These are phyloP conservation scores for Vitis amurensis DNA, from an alignment of 164 flowering plant genomes.

Conservation along the genomic window DNA sequence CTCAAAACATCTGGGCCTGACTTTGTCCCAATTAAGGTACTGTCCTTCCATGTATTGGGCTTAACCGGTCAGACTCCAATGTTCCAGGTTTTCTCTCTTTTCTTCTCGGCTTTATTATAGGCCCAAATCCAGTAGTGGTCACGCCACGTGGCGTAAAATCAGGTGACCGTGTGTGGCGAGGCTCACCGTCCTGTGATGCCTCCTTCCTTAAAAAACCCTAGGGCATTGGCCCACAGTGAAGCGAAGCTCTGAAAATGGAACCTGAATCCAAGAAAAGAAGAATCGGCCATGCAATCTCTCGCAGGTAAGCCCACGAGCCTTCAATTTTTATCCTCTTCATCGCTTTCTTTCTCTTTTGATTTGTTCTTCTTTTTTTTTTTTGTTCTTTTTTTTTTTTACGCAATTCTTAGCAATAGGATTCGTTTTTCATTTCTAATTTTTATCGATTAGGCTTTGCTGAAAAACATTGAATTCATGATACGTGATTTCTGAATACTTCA, in stretches of 20 bases:
- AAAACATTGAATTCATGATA: neutral
- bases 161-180: neutral
- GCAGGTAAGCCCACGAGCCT: slow-evolving; percentile 7
- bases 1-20: too few species aligned
- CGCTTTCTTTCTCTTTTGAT: neutral
- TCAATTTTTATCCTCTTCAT: neutral
- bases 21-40: too few species aligned
- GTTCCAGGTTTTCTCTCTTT: too few species aligned
- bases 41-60: too few species aligned
- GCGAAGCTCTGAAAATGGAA: slow-evolving; percentile 5
- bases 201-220: neutral
- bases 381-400: neutral
- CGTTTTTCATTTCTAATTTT: too few species aligned
- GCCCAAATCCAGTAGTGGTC: too few species aligned
- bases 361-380: neutral
- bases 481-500: neutral
- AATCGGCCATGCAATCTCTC: slow-evolving; percentile 14
- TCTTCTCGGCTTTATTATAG: too few species aligned
- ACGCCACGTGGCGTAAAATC: too few species aligned
- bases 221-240: neutral
- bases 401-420: too few species aligned
- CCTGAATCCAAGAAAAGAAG: slow-evolving; percentile 21
- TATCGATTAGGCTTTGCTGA: neutral
- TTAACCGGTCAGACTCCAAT: too few species aligned
- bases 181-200: neutral